phyloP scores from a whole-genome alignment of 192 early-diverging fungal genomes.

The Entomortierella beljakovae region DNA sequence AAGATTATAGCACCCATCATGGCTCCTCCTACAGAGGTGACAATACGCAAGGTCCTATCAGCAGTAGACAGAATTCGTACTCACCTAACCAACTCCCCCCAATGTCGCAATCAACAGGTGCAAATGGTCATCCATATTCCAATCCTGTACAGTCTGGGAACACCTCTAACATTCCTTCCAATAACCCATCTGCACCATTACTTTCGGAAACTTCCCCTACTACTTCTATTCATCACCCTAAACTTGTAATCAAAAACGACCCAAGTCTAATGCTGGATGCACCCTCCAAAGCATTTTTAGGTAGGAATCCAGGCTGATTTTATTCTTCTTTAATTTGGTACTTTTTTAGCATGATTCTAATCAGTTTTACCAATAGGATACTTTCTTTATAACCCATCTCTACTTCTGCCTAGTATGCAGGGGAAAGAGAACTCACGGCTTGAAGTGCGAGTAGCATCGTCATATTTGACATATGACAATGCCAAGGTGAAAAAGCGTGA shows the following conservation, averaged over 20 bases:
- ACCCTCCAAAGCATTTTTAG: slow-evolving; percentile 35
- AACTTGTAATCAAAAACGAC: slow-evolving; percentile 53
- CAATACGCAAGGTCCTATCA: slow-evolving; percentile 2
- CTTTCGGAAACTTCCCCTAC: slow-evolving; percentile 1
- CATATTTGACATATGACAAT: slow-evolving; percentile 73
- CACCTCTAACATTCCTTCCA: background rate
- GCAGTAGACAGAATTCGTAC: slow-evolving; percentile 12
- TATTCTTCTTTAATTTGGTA: background rate
- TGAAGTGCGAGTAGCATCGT: slow-evolving; percentile 74
- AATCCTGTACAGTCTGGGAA: slow-evolving; percentile 1
- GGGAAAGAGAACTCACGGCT: slow-evolving; percentile 65
- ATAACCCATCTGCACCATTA: background rate
- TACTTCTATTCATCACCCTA: slow-evolving; percentile 22
- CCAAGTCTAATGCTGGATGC: slow-evolving; percentile 43
- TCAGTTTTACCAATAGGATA: slow-evolving; percentile 56
- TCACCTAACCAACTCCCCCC: slow-evolving; percentile 13
- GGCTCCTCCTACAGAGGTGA: slow-evolving; percentile 10
- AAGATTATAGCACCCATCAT: slow-evolving; percentile 10
- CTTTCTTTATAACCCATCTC: slow-evolving; percentile 57
- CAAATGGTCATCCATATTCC: slow-evolving; percentile 23
- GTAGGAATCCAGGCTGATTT: slow-evolving; percentile 6
- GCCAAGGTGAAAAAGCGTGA: slow-evolving; percentile 69
- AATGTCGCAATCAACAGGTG: background rate
- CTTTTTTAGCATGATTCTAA: no score
- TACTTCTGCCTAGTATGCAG: slow-evolving; percentile 61